These are phyloP conservation scores for Dendrobium nobile DNA, from an alignment of 106 monocot genomes.

Conservation along the genomic window DNA sequence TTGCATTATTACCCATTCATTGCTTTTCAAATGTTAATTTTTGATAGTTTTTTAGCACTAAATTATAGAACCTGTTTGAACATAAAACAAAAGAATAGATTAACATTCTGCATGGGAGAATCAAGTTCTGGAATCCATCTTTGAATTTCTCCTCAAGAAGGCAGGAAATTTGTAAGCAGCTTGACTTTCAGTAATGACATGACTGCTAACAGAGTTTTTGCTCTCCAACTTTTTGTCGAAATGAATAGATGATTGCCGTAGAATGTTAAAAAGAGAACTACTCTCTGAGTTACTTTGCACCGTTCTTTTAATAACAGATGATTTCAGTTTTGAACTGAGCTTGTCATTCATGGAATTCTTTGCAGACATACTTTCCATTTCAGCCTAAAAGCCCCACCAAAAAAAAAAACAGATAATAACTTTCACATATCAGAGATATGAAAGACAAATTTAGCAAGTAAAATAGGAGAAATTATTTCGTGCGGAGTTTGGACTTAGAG, in stretches of 20 bases:
- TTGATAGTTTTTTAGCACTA: too few relatives aligned
- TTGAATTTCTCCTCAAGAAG: conserved; percentile 39
- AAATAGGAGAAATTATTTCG: too few relatives aligned
- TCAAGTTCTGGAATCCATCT: conserved; percentile 22
- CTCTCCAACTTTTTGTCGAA: conserved; percentile 26
- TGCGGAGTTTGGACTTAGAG: too few relatives aligned
- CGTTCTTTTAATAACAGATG: conserved; percentile 13
- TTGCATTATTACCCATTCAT: too few relatives aligned
- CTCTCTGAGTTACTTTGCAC: conserved; percentile 7
- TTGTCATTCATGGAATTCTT: conserved; percentile 25
- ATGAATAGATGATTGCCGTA: conserved; percentile 44
- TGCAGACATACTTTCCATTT: conserved; percentile 20
- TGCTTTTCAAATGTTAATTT: too few relatives aligned
- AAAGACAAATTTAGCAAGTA: too few relatives aligned
- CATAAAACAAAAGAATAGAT: neutral
- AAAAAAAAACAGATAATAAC: too few relatives aligned
- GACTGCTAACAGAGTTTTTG: neutral
- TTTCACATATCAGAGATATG: neutral
- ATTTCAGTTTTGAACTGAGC: conserved; percentile 36
- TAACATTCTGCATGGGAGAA: neutral
- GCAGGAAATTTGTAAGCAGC: conserved; percentile 46
- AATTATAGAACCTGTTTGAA: too few relatives aligned
- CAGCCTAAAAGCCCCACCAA: conserved; percentile 22
- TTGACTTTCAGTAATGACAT: conserved; percentile 36
- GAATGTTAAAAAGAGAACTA: conserved; percentile 56